These are phyloP conservation scores for Lathyrus sativus DNA, from an alignment of 306 rosid genomes.

Conservation along the genomic window DNA sequence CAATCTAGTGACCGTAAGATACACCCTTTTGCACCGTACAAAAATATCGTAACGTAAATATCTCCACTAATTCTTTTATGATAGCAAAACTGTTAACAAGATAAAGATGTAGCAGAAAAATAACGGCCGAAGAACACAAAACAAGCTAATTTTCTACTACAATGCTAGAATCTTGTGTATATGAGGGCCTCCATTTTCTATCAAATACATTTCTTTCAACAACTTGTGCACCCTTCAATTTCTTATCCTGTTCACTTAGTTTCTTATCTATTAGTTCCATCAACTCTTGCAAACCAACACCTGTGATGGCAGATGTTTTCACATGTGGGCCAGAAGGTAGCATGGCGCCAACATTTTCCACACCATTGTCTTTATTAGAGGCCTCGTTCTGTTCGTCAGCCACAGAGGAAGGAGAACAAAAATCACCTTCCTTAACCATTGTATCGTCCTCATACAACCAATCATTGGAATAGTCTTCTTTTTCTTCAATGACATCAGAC, in stretches of 20 bases:
- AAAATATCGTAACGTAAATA: background rate
- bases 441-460: slow-evolving; percentile 60
- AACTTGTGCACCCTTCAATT: slow-evolving; percentile 47
- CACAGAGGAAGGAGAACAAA: slow-evolving; percentile 29
- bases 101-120: background rate
- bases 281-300: slow-evolving; percentile 86
- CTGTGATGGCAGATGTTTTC: slow-evolving; percentile 70
- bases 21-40: background rate
- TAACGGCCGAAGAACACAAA: slow-evolving; percentile 4
- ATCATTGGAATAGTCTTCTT: slow-evolving; percentile 54
- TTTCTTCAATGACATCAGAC: slow-evolving; percentile 45
- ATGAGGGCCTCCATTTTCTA: slow-evolving; percentile 86
- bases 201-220: slow-evolving; percentile 53
- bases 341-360: slow-evolving; percentile 31
- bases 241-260: slow-evolving; percentile 58
- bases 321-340: slow-evolving; percentile 61
- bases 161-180: slow-evolving; percentile 41
- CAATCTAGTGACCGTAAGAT: background rate
- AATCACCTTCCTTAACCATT: slow-evolving; percentile 44
- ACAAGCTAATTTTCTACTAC: slow-evolving; percentile 50
- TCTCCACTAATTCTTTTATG: background rate
- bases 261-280: slow-evolving; percentile 72
- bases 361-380: slow-evolving; percentile 23
- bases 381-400: slow-evolving; percentile 40
- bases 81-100: background rate